Conservation (phyloP, 2,329 filamentous ascomycete genomes). For the Rachicladosporium sp. region DNA sequence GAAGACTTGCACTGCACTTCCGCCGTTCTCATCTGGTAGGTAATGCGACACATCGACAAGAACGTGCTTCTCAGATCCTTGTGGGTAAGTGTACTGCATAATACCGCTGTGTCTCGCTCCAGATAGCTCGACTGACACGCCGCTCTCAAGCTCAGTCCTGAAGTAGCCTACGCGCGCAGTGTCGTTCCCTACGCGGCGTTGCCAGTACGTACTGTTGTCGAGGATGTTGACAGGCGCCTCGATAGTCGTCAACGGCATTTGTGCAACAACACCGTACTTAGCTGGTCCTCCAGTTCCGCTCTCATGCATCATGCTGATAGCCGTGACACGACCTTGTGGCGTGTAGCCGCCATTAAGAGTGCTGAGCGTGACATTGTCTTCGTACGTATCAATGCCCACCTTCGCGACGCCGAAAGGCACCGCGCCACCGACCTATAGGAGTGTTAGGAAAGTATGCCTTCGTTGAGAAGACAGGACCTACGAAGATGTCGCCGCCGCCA, state of each 20-base stretch:
- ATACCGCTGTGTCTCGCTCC: conserved; percentile 46
- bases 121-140: conserved; percentile 45
- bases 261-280: conserved; percentile 53
- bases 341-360: conserved; percentile 32
- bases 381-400: conserved; percentile 30
- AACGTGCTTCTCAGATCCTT: conserved; percentile 31
- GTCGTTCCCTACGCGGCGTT: conserved; percentile 24
- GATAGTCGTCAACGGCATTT: conserved; percentile 37
- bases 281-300: conserved; percentile 53
- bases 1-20: conserved; percentile 42
- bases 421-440: conserved; percentile 23
- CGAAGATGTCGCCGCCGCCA: conserved; percentile 22
- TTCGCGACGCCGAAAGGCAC: conserved; percentile 33
- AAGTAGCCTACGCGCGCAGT: conserved; percentile 49
- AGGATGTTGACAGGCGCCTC: conserved; percentile 25
- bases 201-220: conserved; percentile 30
- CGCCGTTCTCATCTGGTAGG: conserved; percentile 44
- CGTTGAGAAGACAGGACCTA: too few species aligned
- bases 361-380: conserved; percentile 19
- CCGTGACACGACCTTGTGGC: conserved; percentile 19
- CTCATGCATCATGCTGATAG: conserved; percentile 35
- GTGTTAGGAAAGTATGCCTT: too few species aligned
- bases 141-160: conserved; percentile 42
- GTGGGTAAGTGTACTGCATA: conserved; percentile 48
- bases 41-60: conserved; percentile 53